phyloP scores from a whole-genome alignment of 768 basidiomycete genomes.

The Serendipita sp. region DNA sequence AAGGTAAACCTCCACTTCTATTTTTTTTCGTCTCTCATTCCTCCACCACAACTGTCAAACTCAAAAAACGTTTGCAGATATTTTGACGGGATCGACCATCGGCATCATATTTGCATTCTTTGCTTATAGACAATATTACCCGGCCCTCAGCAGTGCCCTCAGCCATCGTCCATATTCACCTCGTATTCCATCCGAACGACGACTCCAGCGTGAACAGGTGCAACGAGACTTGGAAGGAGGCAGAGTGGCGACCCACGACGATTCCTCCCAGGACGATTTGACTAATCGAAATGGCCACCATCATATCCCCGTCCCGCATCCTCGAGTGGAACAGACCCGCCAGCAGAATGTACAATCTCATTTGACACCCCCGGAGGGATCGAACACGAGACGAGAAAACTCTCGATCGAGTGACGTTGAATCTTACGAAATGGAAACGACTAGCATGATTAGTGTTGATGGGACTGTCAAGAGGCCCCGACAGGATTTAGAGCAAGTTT shows the following conservation, averaged over 20 bases:
- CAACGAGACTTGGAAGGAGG: not conserved
- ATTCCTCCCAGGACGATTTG: not conserved
- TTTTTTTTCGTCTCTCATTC: not conserved
- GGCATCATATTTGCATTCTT: constrained; percentile 61
- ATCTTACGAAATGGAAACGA: not conserved
- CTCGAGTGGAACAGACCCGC: not conserved
- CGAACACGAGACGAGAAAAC: too few species aligned
- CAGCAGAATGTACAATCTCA: not conserved
- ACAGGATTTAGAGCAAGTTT: not conserved
- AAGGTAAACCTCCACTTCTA: not conserved
- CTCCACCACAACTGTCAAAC: not conserved
- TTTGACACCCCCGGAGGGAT: too few species aligned
- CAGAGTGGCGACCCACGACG: not conserved
- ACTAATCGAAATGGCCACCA: not conserved
- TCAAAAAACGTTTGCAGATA: constrained; percentile 50
- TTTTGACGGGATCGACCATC: constrained; percentile 59
- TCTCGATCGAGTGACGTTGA: not conserved
- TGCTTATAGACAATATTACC: constrained; percentile 72
- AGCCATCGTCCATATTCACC: constrained; percentile 61
- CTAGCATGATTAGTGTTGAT: not conserved
- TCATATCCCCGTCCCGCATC: not conserved
- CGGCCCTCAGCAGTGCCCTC: constrained; percentile 41
- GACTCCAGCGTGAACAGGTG: not conserved
- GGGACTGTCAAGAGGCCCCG: not conserved
- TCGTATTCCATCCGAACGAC: not conserved